Evolutionary conservation across 2,329 filamentous ascomycete species (phyloP).

Genomic region (Ceratocystis destructans): DNA sequence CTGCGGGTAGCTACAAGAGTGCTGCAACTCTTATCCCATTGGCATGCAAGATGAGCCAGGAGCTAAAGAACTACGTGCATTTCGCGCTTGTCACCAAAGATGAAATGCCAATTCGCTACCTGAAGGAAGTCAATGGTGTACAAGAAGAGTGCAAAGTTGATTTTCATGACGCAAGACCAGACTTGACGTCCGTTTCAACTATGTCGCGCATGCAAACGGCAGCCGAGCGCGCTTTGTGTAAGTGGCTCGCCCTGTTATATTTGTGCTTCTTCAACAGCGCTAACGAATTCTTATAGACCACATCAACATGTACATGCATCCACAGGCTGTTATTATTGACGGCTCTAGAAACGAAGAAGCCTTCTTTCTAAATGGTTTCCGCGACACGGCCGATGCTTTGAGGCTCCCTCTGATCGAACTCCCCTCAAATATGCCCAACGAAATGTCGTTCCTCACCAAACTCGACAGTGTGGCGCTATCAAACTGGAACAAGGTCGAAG

Average conservation of each 20-base stretch:
- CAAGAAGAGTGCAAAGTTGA: constrained; percentile 52
- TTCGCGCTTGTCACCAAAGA: constrained; percentile 65
- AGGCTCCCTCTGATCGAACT: constrained; percentile 59
- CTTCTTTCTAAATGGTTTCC: constrained; percentile 51
- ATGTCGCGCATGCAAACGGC: constrained; percentile 54
- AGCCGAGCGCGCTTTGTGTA: constrained; percentile 50
- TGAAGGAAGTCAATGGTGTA: constrained; percentile 70
- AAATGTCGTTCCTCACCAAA: constrained; percentile 62
- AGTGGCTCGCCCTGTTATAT: constrained; percentile 21
- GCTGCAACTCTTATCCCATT: constrained; percentile 60
- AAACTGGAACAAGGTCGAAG: constrained; percentile 64
- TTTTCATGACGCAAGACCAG: constrained; percentile 59
- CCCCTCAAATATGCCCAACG: constrained; percentile 46
- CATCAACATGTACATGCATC: constrained; percentile 59
- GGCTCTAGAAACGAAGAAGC: constrained; percentile 50
- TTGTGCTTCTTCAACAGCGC: background rate
- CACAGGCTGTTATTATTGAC: constrained; percentile 64
- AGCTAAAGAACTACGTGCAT: constrained; percentile 62
- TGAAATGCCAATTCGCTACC: constrained; percentile 51
- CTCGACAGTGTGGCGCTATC: constrained; percentile 59
- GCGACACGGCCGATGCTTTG: constrained; percentile 38
- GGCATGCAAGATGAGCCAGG: constrained; percentile 70
- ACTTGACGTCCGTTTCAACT: constrained; percentile 55
- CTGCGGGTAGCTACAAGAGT: constrained; percentile 59
- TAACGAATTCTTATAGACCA: constrained; percentile 35